Percentiles rank a stretch among this genome's conserved stretches.
Conservation (phyloP, 169 alveolate species). For the Plasmodium knowlesi region DNA sequence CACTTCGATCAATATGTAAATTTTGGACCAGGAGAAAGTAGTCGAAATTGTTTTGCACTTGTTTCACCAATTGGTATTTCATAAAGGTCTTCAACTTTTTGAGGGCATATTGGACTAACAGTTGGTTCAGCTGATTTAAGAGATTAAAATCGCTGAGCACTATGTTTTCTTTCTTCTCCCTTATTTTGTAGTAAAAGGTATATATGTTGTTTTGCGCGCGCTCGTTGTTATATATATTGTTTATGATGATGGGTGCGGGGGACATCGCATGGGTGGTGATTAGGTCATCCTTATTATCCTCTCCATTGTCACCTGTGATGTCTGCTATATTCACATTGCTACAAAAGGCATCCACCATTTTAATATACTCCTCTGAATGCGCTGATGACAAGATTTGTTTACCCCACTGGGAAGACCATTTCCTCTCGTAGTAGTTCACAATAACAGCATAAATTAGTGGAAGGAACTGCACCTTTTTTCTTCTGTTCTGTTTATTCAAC, state of each 20-base stretch:
- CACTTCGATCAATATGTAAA: conserved; percentile 37
- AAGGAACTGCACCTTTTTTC: not conserved
- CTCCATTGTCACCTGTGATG: not conserved
- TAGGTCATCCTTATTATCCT: not conserved
- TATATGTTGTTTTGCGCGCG: conserved; percentile 43
- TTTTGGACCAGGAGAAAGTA: conserved; percentile 61
- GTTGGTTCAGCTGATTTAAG: not conserved
- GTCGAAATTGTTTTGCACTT: conserved; percentile 33
- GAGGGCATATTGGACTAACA: conserved; percentile 42
- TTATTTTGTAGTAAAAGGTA: conserved; percentile 40
- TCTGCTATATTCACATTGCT: not conserved
- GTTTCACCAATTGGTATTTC: conserved; percentile 8
- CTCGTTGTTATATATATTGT: conserved; percentile 23
- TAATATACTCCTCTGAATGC: not conserved
- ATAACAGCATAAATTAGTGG: not conserved
- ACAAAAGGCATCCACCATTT: not conserved
- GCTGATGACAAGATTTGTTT: not conserved
- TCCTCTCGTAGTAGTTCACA: not conserved
- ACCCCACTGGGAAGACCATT: not conserved
- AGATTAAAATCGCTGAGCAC: conserved; percentile 7
- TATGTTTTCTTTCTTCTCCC: conserved; percentile 28
- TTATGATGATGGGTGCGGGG: conserved; percentile 17
- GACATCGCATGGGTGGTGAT: not conserved
- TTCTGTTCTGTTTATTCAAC: not conserved
- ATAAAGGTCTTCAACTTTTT: conserved; percentile 15